phyloP scores from a whole-genome alignment of 1,284 basidiomycete genomes.

The Gastroboletus turbinatus region DNA sequence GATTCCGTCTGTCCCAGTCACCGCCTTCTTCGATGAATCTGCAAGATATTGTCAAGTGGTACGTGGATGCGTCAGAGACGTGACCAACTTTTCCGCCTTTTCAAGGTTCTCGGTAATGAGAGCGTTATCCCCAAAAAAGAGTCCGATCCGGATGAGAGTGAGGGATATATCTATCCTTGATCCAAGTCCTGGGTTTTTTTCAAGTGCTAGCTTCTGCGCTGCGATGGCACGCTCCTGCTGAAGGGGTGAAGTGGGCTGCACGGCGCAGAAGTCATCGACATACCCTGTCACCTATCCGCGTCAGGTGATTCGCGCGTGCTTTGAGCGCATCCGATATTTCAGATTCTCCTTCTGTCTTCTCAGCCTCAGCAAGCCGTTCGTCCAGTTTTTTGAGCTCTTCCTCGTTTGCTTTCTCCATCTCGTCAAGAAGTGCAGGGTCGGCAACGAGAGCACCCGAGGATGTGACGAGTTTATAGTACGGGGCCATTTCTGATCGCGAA shows the following conservation, averaged over 20 bases:
- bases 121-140: slow-evolving; percentile 86
- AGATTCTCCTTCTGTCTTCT: slow-evolving; percentile 91
- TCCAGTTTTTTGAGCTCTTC: slow-evolving; percentile 79
- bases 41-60: not conserved
- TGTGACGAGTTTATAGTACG: slow-evolving; percentile 68
- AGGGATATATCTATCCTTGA: slow-evolving; percentile 92
- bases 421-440: slow-evolving; percentile 61
- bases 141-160: slow-evolving; percentile 85
- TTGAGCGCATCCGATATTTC: slow-evolving; percentile 89
- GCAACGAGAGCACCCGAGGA: slow-evolving; percentile 46
- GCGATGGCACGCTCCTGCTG: slow-evolving; percentile 70
- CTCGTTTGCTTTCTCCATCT: slow-evolving; percentile 76
- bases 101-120: slow-evolving; percentile 75
- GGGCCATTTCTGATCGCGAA: slow-evolving; percentile 70
- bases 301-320: slow-evolving; percentile 82
- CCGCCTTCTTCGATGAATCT: slow-evolving; percentile 95
- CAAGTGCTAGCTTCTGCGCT: slow-evolving; percentile 83
- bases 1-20: slow-evolving; percentile 96
- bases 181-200: slow-evolving; percentile 92
- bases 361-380: slow-evolving; percentile 78
- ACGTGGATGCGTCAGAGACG: not conserved
- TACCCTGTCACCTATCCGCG: slow-evolving; percentile 91
- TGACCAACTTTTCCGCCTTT: slow-evolving; percentile 76
- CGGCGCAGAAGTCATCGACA: slow-evolving; percentile 9
- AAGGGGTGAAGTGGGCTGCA: not conserved